Percentiles rank a stretch among this genome's conserved stretches.
Evolutionary conservation across 306 rosid species (phyloP).

Genomic region (Trichosanthes truncata): DNA sequence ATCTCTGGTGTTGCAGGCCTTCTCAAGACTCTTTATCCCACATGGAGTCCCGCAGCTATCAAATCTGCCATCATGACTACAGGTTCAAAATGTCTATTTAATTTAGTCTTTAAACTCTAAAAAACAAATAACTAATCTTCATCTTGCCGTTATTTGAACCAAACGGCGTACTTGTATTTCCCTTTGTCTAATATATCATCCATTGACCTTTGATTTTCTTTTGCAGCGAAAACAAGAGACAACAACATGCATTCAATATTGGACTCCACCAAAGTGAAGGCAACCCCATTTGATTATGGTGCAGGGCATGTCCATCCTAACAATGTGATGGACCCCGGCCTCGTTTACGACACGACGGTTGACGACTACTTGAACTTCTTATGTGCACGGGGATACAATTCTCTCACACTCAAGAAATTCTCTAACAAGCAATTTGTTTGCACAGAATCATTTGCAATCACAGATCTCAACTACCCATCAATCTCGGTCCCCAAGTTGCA

Average conservation of each 20-base stretch:
- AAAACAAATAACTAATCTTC: too few relatives aligned
- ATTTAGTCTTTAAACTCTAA: too few relatives aligned
- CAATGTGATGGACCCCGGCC: conserved; percentile 43
- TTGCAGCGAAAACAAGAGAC: not conserved
- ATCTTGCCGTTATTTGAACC: too few relatives aligned
- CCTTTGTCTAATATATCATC: too few relatives aligned
- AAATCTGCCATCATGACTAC: conserved; percentile 14
- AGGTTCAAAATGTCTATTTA: too few relatives aligned
- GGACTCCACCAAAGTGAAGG: not conserved
- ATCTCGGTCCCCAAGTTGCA: conserved; percentile 8
- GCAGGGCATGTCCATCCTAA: conserved; percentile 43
- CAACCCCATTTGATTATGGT: conserved; percentile 46
- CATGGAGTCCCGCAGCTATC: conserved; percentile 13
- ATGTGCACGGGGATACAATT: conserved; percentile 35
- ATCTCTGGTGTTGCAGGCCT: conserved; percentile 3
- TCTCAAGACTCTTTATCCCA: not conserved
- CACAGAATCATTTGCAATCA: conserved; percentile 9
- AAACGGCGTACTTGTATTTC: too few relatives aligned
- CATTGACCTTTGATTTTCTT: too few relatives aligned
- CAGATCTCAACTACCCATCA: conserved; percentile 46
- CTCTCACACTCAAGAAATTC: conserved; percentile 10
- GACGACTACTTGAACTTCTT: conserved; percentile 43
- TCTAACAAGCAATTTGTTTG: conserved; percentile 16
- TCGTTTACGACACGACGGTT: conserved; percentile 33
- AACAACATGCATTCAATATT: not conserved